These are phyloP conservation scores for Diversispora epigaea DNA, from an alignment of 192 early-diverging fungal genomes.

Conservation along the genomic window DNA sequence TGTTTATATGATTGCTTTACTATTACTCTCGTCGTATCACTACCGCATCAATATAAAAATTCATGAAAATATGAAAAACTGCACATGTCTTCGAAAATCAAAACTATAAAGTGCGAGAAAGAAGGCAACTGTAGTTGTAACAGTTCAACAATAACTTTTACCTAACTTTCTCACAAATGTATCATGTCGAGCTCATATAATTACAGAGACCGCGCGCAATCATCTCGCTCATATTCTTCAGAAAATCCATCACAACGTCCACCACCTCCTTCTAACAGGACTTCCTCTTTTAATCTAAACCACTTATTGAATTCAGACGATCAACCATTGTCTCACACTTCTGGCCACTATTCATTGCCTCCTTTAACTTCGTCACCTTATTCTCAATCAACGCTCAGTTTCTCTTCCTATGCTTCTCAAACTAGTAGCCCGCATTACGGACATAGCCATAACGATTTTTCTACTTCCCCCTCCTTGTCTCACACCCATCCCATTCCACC, in stretches of 20 bases:
- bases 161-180: background rate
- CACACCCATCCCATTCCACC: background rate
- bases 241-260: slow-evolving; percentile 10
- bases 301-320: slow-evolving; percentile 28
- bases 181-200: slow-evolving; percentile 22
- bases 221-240: slow-evolving; percentile 16
- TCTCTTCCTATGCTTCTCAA: slow-evolving; percentile 12
- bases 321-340: background rate
- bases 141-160: background rate
- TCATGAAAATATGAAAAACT: background rate
- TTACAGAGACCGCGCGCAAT: slow-evolving; percentile 13
- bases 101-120: background rate
- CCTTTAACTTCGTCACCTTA: slow-evolving; percentile 2
- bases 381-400: background rate
- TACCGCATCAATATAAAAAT: background rate
- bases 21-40: slow-evolving; percentile 1
- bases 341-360: slow-evolving; percentile 2
- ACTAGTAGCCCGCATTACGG: background rate
- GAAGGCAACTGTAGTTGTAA: background rate
- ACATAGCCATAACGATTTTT: slow-evolving; percentile 13
- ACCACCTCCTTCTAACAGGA: slow-evolving; percentile 7
- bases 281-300: slow-evolving; percentile 11
- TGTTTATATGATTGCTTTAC: background rate
- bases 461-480: background rate
- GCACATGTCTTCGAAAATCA: background rate